These are phyloP conservation scores for Candida glaebosa DNA, from an alignment of 805 yeast species.

Conservation along the genomic window DNA sequence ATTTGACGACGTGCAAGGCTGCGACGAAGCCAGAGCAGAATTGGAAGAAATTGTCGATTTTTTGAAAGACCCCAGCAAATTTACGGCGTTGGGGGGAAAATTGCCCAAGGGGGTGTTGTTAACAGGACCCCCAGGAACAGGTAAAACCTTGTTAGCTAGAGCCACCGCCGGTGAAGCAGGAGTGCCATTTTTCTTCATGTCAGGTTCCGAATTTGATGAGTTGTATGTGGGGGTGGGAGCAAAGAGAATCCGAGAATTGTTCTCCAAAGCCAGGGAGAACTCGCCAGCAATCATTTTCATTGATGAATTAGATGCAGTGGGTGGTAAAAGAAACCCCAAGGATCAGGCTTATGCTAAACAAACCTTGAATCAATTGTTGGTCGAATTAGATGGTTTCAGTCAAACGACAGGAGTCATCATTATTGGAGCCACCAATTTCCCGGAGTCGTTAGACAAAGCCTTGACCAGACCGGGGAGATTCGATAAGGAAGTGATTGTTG, in stretches of 20 bases:
- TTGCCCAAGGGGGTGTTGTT: constrained; percentile 94
- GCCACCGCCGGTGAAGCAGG: constrained; percentile 99
- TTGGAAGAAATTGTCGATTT: constrained; percentile 98
- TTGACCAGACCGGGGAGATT: constrained; percentile 97
- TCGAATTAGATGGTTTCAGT: constrained; percentile 92
- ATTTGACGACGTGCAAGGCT: constrained; percentile 93
- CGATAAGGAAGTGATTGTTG: constrained; percentile 93
- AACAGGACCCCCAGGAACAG: constrained; percentile 99
- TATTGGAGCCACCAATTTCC: constrained; percentile 98
- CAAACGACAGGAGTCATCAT: constrained; percentile 91
- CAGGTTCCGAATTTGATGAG: constrained; percentile 98
- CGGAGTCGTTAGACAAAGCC: constrained; percentile 95
- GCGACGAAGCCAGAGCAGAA: constrained; percentile 97
- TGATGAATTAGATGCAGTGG: constrained; percentile 98
- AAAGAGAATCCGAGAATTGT: constrained; percentile 91
- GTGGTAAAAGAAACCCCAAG: constrained; percentile 94
- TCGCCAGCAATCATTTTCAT: constrained; percentile 97
- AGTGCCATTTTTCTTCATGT: constrained; percentile 97
- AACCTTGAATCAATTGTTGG: constrained; percentile 91
- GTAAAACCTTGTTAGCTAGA: constrained; percentile 92
- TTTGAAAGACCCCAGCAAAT: constrained; percentile 91
- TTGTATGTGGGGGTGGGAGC: constrained; percentile 99
- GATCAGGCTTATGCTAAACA: constrained; percentile 99
- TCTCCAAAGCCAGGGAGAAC: constrained; percentile 86
- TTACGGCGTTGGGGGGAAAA: constrained; percentile 96